Base-by-base conservation (phyloP, 1,284 basidiomycete species). In the Moesziomyces antarcticus region DNA sequence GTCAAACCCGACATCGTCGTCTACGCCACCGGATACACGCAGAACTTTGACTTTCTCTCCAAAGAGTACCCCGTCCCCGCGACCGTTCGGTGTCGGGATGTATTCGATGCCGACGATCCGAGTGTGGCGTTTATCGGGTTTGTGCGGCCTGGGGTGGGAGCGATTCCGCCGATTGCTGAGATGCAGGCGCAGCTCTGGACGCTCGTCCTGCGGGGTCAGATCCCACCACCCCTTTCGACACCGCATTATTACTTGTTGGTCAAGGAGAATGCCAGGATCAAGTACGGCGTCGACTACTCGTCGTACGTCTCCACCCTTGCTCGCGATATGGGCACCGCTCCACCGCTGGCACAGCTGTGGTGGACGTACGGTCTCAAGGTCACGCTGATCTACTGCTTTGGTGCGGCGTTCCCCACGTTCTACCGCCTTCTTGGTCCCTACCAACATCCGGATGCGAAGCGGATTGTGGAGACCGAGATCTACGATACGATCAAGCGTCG, bases 131-230 rank as follows among this genome's bases (percentile, higher is more conserved):
- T 89, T 73, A 88, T 91, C 57, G 90, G 90, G 0, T 90, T 90
- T 77, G 87, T 90, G 2, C 84, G 89, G 21, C 89, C 89, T 5
- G 89, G 89, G 42, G 67, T 73, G 80, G 89, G 89, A 64, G 89
- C 89, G 0, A 90, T 90, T 56, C 90, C 90, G 1, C 89, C 90
- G 0, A 88, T 90, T 54, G 87, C 89, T 1, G 90, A 91, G 82
- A 88, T 89, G 87, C 89, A 90, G 75, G 83, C 87, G 0, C 88
- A 90, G 81, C 87, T 90, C 64, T 90, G 89, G 88, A 87, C 88
- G 46, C 86, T 88, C 3, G 76, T 90, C 8, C 79, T 89, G 22
- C 82, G 86, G 52, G 84, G 88, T 7, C 83, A 84, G 21, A 79
- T 85, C 21, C 87, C 88, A 0, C 82, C 88, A 2, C 84, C 88